Conservation (phyloP, 2,329 filamentous ascomycete species). For the Cladosporium sp. region DNA sequence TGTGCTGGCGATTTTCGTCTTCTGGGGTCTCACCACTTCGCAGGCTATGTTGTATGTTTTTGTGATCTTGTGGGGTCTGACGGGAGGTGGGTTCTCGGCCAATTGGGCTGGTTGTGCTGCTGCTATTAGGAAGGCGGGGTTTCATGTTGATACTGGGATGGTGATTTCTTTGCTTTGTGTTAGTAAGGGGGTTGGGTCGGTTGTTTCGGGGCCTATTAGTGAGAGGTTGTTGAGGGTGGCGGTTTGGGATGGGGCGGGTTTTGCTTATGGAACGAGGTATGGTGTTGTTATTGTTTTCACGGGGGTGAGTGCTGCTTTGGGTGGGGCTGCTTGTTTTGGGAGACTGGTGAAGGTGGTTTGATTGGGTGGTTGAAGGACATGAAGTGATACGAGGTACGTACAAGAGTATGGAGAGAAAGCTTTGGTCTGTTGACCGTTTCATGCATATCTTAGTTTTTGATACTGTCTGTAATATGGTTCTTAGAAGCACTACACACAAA, state of each 20-base stretch:
- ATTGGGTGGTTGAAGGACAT: background rate
- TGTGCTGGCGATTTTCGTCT: conserved; percentile 35
- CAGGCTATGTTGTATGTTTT: conserved; percentile 41
- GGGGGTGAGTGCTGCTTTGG: conserved; percentile 1
- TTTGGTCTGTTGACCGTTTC: no score
- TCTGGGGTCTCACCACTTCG: conserved; percentile 44
- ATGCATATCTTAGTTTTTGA: no score
- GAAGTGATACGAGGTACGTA: no score
- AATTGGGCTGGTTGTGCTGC: conserved; percentile 30
- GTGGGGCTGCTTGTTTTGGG: conserved; percentile 9
- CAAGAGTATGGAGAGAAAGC: no score
- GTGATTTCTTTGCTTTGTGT: conserved; percentile 14
- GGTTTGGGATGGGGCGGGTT: background rate
- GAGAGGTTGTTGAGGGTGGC: conserved; percentile 10
- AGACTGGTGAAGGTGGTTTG: conserved; percentile 6
- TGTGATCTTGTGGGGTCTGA: conserved; percentile 39
- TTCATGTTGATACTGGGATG: conserved; percentile 15
- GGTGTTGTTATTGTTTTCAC: conserved; percentile 10
- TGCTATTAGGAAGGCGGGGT: conserved; percentile 17
- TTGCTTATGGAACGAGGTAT: conserved; percentile 15
- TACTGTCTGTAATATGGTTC: no score
- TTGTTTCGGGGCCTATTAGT: conserved; percentile 13
- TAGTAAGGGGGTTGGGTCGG: conserved; percentile 13
- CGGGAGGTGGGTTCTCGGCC: conserved; percentile 36
- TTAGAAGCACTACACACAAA: no score